Conservation (phyloP, 2,329 filamentous ascomycete species). For the Xylariaceae sp. region DNA sequence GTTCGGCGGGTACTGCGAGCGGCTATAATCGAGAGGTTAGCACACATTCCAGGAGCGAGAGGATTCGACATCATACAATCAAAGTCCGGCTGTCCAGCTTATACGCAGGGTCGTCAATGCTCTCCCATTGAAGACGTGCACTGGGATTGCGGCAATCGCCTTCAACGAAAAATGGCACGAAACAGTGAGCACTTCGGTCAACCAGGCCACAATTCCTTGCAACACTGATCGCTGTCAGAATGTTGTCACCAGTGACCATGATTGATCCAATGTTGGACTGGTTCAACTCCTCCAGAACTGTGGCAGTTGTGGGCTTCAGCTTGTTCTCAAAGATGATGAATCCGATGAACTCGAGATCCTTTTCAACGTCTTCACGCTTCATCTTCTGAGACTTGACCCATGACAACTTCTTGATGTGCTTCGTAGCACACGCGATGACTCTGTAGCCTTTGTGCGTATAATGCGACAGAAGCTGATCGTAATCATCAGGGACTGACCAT, state of each 20-base stretch:
- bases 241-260: constrained; percentile 99
- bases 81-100: constrained; percentile 75
- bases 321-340: constrained; percentile 99
- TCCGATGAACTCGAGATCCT: constrained; percentile 77
- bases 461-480: constrained; percentile 79
- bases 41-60: neutral
- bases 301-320: constrained; percentile 78
- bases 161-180: constrained; percentile 81
- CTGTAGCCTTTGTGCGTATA: constrained; percentile 96
- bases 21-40: constrained; percentile 45
- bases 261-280: constrained; percentile 80
- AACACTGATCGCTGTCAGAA: constrained; percentile 92
- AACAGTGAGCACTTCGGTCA: constrained; percentile 77
- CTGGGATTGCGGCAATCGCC: constrained; percentile 69
- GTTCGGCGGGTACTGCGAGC: constrained; percentile 61
- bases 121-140: constrained; percentile 80
- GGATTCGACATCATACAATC: constrained; percentile 42
- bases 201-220: constrained; percentile 84
- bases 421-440: constrained; percentile 91
- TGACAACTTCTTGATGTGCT: constrained; percentile 78
- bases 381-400: constrained; percentile 96
- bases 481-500: constrained; percentile 67
- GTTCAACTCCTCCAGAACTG: constrained; percentile 74
- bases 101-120: constrained; percentile 79
- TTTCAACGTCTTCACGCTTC: constrained; percentile 79